Evolutionary conservation across 2,329 filamentous ascomycete species (phyloP), one percentile per base, ranked within the genome.

Genomic region (Celoporthe dispersa): DNA sequence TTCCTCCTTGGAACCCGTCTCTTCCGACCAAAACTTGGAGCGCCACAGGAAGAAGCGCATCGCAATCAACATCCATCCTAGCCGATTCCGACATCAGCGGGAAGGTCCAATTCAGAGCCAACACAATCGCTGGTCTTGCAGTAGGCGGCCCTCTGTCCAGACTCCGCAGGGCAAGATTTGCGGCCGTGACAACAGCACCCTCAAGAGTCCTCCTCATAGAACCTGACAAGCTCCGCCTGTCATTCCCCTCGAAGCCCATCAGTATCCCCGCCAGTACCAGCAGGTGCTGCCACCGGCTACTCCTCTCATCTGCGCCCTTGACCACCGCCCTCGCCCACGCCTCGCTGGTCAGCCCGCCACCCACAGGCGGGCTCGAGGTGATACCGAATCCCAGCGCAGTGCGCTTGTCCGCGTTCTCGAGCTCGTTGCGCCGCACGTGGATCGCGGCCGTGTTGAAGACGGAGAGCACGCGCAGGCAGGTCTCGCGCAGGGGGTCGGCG

Each of bases 261-360:
- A 97, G 80, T 31, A 97, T 83, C 3, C 94, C 94, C 0, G 90
- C 90, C 11, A 97, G 86, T 6, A 94, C 86, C n/a, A 97, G 83
- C 39, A 94, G 80, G 79, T 97, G 94, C 79, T 94, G 91, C 94
- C 94, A 97, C 76, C 93, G 84, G 35, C 84, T 86, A 22, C 88
- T 88, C 60, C 85, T 84, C 41, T 85, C 85, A 67, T 90, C 87
- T 12, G 86, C 83, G 48, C 88, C 88, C 74, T 85, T 85, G 59
- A 85, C 84, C 3, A 90, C 84, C 0, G 86, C 86, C 28, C 84
- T 82, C 11, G 86, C 81, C 88, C 88, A 90, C 31, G 81, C 82
- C 64, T 88, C 85, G 73, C 83, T 83, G 35, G 77, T 72, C 11
- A 88, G 72, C 3, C 82, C 84, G 66, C 84, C 81, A 14, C 83